Percentiles rank a stretch among this genome's conserved stretches.
These are phyloP conservation scores for Pachyrhizus erosus DNA, from an alignment of 306 rosid genomes.

Conservation along the genomic window DNA sequence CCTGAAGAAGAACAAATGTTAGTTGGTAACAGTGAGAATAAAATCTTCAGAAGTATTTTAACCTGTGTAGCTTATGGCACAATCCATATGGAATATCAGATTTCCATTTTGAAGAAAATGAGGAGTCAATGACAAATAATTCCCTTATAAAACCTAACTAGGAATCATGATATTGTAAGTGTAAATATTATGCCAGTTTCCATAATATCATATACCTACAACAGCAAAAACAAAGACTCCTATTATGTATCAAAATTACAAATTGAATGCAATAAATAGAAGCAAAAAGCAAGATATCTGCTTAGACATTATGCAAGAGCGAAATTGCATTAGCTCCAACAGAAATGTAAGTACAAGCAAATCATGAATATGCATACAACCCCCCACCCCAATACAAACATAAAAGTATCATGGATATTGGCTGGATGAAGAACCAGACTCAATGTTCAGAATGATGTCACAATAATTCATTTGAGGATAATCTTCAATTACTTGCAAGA, in stretches of 20 bases:
- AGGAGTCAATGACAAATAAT: neutral
- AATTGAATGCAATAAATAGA: neutral
- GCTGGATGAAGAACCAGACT: neutral
- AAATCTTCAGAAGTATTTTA: neutral
- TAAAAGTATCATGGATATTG: neutral
- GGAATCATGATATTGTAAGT: neutral
- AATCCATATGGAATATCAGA: neutral
- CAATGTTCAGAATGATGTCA: neutral
- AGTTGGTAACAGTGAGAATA: constrained; percentile 18
- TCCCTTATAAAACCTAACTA: neutral
- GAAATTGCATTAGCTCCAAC: neutral
- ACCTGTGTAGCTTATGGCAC: neutral
- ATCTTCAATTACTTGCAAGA: neutral
- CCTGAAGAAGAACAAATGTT: constrained; percentile 49
- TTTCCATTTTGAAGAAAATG: constrained; percentile 4
- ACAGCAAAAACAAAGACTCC: neutral
- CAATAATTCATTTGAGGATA: neutral
- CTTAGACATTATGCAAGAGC: neutral
- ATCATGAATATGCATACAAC: neutral
- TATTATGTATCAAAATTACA: neutral
- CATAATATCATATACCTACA: neutral
- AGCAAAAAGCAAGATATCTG: neutral
- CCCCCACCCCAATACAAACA: neutral
- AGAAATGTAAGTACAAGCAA: neutral
- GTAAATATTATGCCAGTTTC: neutral